Conservation (phyloP, 2,329 filamentous ascomycete genomes). For the Emergomyces pasteurianus region DNA sequence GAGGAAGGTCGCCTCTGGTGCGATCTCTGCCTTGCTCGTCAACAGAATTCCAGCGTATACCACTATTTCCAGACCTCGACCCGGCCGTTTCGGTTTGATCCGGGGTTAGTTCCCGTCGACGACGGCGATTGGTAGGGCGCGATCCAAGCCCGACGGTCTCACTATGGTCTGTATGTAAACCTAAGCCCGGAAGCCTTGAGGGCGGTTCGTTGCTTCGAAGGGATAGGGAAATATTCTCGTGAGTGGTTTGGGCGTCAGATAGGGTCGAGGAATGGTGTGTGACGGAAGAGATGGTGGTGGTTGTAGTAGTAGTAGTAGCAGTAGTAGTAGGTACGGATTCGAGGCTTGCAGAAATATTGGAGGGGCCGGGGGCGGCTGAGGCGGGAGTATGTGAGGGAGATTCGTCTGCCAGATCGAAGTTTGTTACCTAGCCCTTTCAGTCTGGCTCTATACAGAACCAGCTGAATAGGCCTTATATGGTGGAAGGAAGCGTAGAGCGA, state of each 20-base stretch:
- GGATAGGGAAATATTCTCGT: not conserved
- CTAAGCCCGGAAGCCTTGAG: not conserved
- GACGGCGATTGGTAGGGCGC: constrained; percentile 18
- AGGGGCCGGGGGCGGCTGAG: constrained; percentile 57
- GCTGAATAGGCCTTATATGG: constrained; percentile 27
- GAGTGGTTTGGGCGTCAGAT: constrained; percentile 5
- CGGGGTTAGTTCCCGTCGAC: constrained; percentile 20
- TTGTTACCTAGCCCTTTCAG: constrained; percentile 31
- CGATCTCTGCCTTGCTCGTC: constrained; percentile 17
- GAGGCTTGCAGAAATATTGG: constrained; percentile 45
- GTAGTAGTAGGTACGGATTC: constrained; percentile 39
- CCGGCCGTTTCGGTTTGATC: constrained; percentile 14
- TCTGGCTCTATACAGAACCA: constrained; percentile 35
- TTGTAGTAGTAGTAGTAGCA: constrained; percentile 15
- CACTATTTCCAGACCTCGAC: constrained; percentile 14
- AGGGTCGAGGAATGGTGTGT: constrained; percentile 7
- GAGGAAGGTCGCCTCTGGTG: constrained; percentile 19
- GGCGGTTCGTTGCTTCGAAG: not conserved
- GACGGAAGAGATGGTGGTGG: no score
- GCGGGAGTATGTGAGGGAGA: constrained; percentile 43
- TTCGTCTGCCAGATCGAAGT: constrained; percentile 64
- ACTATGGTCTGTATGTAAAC: not conserved
- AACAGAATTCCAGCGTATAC: constrained; percentile 17
- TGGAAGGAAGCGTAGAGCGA: not conserved
- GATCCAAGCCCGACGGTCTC: constrained; percentile 6